A percentile compares a stretch with the other conserved stretches of the same genome.
These are phyloP conservation scores for Eimeria necatrix DNA, from an alignment of 169 alveolate species.

Conservation along the genomic window DNA sequence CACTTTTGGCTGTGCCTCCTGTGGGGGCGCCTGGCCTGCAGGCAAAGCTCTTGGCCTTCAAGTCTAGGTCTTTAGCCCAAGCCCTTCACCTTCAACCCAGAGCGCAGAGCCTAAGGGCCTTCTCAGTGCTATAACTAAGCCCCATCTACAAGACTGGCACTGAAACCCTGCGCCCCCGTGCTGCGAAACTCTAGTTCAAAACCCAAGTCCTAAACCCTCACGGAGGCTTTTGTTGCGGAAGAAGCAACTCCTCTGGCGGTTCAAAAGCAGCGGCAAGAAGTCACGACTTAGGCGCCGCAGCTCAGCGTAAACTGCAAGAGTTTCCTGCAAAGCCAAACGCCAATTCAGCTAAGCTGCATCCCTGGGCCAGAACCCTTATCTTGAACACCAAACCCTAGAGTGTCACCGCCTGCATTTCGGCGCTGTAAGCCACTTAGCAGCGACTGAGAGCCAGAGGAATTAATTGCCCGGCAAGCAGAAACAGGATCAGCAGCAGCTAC, in stretches of 20 bases:
- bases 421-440: neutral
- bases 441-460: neutral
- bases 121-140: neutral
- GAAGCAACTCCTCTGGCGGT: constrained; percentile 37
- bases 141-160: neutral
- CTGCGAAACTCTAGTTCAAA: neutral
- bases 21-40: constrained; percentile 29
- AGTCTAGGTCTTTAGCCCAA: neutral
- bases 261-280: constrained; percentile 57
- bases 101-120: neutral
- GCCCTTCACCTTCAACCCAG: neutral
- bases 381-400: neutral
- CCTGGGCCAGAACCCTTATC: neutral
- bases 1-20: neutral
- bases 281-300: constrained; percentile 41
- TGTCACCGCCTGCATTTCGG: too few relatives aligned
- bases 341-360: neutral
- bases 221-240: constrained; percentile 22
- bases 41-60: neutral
- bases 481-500: neutral
- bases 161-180: neutral
- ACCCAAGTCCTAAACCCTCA: neutral
- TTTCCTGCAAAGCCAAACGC: constrained; percentile 37
- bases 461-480: neutral
- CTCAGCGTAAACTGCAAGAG: constrained; percentile 56